phyloP scores from a whole-genome alignment of 139 green algal genomes.

The Tetraselmis chui region DNA sequence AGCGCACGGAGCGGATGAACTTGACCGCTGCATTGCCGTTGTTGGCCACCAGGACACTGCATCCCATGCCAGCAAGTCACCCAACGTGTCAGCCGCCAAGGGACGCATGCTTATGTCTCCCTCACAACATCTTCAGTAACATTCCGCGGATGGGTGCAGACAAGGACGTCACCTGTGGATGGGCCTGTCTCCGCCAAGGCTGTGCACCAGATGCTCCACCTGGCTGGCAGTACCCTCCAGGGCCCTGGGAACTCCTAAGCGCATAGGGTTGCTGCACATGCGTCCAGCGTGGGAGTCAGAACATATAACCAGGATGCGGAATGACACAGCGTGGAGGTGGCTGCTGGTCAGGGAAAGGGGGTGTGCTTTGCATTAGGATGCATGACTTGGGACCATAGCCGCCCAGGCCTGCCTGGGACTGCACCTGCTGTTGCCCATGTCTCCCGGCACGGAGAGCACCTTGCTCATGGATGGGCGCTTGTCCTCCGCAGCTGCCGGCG shows the following conservation, averaged over 20 bases:
- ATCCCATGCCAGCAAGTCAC: too few species aligned
- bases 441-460: not conserved
- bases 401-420: too few species aligned
- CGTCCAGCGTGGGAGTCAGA: too few species aligned
- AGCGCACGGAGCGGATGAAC: constrained; percentile 88
- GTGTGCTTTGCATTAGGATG: too few species aligned
- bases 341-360: too few species aligned
- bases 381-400: too few species aligned
- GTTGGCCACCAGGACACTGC: constrained; percentile 88
- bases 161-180: constrained; percentile 70
- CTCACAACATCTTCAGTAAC: too few species aligned
- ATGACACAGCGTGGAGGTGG: too few species aligned
- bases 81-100: too few species aligned
- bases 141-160: too few species aligned
- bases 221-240: constrained; percentile 32
- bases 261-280: not conserved
- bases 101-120: too few species aligned
- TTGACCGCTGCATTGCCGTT: constrained; percentile 95
- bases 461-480: not conserved
- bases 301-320: too few species aligned
- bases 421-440: not conserved
- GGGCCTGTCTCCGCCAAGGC: constrained; percentile 43
- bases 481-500: not conserved
- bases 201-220: constrained; percentile 38
- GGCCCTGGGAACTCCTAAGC: constrained; percentile 45